Conservation (phyloP, 306 rosid genomes). For the Canavalia ensiformis region DNA sequence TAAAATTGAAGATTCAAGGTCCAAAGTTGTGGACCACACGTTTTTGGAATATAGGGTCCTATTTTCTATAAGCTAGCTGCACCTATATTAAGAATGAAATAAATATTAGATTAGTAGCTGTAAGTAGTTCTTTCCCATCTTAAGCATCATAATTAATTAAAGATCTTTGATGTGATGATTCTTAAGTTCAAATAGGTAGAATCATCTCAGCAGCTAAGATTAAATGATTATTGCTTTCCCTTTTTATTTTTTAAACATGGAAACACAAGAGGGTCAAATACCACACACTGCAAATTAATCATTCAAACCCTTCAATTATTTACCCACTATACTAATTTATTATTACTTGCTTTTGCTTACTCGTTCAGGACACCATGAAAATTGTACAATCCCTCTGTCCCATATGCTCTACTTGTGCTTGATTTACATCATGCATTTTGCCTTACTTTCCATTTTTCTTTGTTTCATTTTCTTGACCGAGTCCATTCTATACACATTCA, state of each 20-base stretch:
- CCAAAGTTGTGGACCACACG: conserved; percentile 51
- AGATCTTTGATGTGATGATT: conserved; percentile 42
- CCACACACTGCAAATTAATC: conserved; percentile 23
- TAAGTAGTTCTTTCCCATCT: conserved; percentile 39
- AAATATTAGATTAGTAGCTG: conserved; percentile 42
- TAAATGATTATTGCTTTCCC: conserved; percentile 34
- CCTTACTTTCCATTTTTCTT: conserved; percentile 34
- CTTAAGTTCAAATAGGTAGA: conserved; percentile 44
- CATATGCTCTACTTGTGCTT: conserved; percentile 48
- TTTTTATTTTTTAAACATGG: conserved; percentile 19
- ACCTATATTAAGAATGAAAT: conserved; percentile 25
- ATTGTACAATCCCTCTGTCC: conserved; percentile 49
- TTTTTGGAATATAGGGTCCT: conserved; percentile 39
- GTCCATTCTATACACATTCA: conserved; percentile 18
- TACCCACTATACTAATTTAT: conserved; percentile 46
- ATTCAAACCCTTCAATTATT: conserved; percentile 49
- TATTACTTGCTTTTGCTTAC: conserved; percentile 41
- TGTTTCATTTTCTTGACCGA: conserved; percentile 23
- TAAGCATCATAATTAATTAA: conserved; percentile 40
- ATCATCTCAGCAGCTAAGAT: conserved; percentile 49
- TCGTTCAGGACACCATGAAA: conserved; percentile 47
- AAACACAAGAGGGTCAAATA: conserved; percentile 42
- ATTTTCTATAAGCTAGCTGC: conserved; percentile 30
- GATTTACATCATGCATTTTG: conserved; percentile 31
- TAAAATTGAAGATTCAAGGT: conserved; percentile 35